Conservation (phyloP, 495 filamentous ascomycete genomes). For the Staphylotrichum longicolle region DNA sequence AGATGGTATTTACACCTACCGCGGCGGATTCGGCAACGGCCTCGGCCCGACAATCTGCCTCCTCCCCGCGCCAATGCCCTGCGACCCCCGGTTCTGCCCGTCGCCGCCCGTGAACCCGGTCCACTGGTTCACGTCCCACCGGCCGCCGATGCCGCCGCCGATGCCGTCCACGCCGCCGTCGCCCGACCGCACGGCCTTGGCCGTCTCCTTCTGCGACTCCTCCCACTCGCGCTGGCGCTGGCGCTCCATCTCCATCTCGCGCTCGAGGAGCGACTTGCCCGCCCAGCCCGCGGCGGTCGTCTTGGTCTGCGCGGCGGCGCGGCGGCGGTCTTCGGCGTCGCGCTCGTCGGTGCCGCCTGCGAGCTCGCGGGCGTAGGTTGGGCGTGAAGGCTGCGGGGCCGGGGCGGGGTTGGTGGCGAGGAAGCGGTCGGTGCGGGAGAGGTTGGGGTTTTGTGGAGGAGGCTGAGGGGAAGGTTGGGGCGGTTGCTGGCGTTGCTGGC, state of each 20-base stretch:
- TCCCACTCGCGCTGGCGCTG: slow-evolving; percentile 95
- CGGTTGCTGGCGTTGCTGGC: slow-evolving; percentile 18
- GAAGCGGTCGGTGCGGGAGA: slow-evolving; percentile 46
- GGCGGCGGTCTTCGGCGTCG: slow-evolving; percentile 66
- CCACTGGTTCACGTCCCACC: slow-evolving; percentile 89
- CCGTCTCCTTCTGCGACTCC: slow-evolving; percentile 73
- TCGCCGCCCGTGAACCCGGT: slow-evolving; percentile 79
- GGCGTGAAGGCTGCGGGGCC: too few relatives aligned
- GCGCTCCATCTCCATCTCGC: slow-evolving; percentile 94
- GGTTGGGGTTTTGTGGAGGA: slow-evolving; percentile 33
- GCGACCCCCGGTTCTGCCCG: slow-evolving; percentile 68
- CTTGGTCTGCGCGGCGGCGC: slow-evolving; percentile 60
- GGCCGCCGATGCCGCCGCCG: slow-evolving; percentile 56
- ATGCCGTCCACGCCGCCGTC: slow-evolving; percentile 52
- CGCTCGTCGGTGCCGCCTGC: slow-evolving; percentile 48
- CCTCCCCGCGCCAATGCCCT: slow-evolving; percentile 70
- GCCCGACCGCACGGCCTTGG: slow-evolving; percentile 26
- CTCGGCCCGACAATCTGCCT: slow-evolving; percentile 78
- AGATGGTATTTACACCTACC: slow-evolving; percentile 3
- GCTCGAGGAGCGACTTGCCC: slow-evolving; percentile 78
- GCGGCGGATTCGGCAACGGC: slow-evolving; percentile 52
- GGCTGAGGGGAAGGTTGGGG: slow-evolving; percentile 25
- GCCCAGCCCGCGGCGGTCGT: slow-evolving; percentile 75
- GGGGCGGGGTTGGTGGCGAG: slow-evolving; percentile 43
- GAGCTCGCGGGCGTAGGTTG: too few relatives aligned